Percentiles rank a stretch among this genome's conserved stretches.
These are phyloP conservation scores for Berberis thunbergii DNA, from an alignment of 164 flowering plant genomes.

Conservation along the genomic window DNA sequence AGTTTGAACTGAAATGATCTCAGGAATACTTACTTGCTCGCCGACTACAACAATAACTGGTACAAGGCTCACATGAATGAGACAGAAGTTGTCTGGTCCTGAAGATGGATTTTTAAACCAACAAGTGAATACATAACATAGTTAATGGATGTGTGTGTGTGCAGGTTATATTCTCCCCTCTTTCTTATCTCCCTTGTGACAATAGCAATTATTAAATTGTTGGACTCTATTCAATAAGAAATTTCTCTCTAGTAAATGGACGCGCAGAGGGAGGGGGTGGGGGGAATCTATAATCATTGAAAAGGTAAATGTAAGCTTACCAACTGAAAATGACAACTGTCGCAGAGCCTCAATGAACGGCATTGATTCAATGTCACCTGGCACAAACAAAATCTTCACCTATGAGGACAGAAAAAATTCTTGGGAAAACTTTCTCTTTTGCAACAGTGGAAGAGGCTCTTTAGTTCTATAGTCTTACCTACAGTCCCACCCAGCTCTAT, in stretches of 20 bases:
- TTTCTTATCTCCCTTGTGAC: no score
- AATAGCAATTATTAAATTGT: no score
- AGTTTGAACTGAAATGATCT: constrained; percentile 4
- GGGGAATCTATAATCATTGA: background rate
- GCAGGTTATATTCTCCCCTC: no score
- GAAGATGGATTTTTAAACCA: constrained; percentile 3
- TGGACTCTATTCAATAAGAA: no score
- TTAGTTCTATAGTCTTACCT: constrained; percentile 33
- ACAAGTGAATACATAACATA: background rate
- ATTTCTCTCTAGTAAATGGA: background rate
- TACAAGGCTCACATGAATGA: constrained; percentile 90
- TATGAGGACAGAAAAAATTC: background rate
- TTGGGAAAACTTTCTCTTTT: constrained; percentile 2
- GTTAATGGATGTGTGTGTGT: no score
- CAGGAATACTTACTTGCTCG: constrained; percentile 63
- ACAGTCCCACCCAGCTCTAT: constrained; percentile 98
- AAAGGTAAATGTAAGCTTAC: constrained; percentile 31
- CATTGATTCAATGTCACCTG: constrained; percentile 99
- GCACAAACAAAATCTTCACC: constrained; percentile 3
- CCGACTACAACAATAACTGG: constrained; percentile 97
- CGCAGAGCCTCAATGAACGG: constrained; percentile 96
- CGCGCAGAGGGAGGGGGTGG: background rate
- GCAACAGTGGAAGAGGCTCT: background rate
- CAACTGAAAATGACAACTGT: constrained; percentile 82
- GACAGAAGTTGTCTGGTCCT: constrained; percentile 89